phyloP scores from a whole-genome alignment of 371 early-diverging fungal genomes.

The Racocetra persica region DNA sequence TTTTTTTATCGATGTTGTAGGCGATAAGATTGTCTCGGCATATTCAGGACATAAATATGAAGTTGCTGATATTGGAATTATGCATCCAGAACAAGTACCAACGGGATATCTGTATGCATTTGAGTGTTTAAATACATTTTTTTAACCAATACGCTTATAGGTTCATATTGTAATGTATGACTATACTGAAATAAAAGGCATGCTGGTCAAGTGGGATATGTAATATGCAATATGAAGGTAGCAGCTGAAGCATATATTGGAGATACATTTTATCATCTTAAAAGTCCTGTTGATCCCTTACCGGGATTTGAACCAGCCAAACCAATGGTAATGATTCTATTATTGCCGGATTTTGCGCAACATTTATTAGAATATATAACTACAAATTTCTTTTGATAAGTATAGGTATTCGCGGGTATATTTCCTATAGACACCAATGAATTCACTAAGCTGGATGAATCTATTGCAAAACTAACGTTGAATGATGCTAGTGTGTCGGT shows the following conservation, averaged over 20 bases:
- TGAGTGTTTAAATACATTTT: neutral
- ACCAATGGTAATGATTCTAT: slow-evolving; percentile 70
- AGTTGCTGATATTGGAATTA: slow-evolving; percentile 92
- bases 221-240: slow-evolving; percentile 91
- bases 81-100: slow-evolving; percentile 89
- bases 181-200: slow-evolving; percentile 52
- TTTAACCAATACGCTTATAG: neutral
- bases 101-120: slow-evolving; percentile 76
- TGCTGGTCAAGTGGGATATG: slow-evolving; percentile 97
- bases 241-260: slow-evolving; percentile 95
- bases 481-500: slow-evolving; percentile 95
- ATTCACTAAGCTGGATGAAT: slow-evolving; percentile 86
- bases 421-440: slow-evolving; percentile 93
- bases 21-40: slow-evolving; percentile 84
- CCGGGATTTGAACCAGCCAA: slow-evolving; percentile 95
- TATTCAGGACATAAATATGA: slow-evolving; percentile 84
- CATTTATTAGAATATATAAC: neutral
- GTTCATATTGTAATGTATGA: no score
- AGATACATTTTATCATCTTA: slow-evolving; percentile 88
- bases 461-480: slow-evolving; percentile 89
- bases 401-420: slow-evolving; percentile 86
- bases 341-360: neutral
- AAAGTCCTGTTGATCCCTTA: slow-evolving; percentile 70
- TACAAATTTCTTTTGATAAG: neutral
- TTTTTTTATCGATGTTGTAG: slow-evolving; percentile 48